These are phyloP conservation scores for Strobilomyces confusus DNA, from an alignment of 768 basidiomycete species.

Conservation along the genomic window DNA sequence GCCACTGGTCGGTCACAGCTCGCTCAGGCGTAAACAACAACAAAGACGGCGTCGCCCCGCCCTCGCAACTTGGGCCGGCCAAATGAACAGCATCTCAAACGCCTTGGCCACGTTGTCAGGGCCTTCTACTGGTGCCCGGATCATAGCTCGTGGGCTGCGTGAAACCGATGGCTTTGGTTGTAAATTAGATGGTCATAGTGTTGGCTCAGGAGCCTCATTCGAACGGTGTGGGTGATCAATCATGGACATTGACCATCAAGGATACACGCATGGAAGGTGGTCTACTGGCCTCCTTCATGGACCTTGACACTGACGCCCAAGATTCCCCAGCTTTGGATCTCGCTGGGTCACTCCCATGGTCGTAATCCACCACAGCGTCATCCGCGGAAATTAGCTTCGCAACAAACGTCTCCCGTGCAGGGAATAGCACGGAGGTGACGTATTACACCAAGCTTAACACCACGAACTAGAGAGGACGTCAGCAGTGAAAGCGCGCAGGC, in stretches of 20 bases:
- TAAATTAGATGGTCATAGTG: no score
- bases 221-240: no score
- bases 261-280: no score
- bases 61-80: no score
- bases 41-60: conserved; percentile 16
- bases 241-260: no score
- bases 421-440: conserved; percentile 28
- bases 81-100: no score
- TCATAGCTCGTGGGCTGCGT: no score
- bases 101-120: no score
- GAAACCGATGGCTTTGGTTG: no score
- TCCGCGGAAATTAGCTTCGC: conserved; percentile 29
- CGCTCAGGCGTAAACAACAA: conserved; percentile 14
- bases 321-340: not conserved
- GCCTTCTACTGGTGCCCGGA: no score
- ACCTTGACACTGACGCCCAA: not conserved
- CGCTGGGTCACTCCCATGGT: not conserved
- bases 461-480: conserved; percentile 18
- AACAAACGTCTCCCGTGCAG: conserved; percentile 27
- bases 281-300: not conserved
- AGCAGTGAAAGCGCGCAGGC: not conserved
- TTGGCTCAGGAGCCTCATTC: no score
- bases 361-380: conserved; percentile 3
- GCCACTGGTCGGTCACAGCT: not conserved
- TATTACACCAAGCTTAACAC: conserved; percentile 30